These are phyloP conservation scores for Cladosporium sphaerospermum DNA, from an alignment of 2,329 filamentous ascomycete species.

Conservation along the genomic window DNA sequence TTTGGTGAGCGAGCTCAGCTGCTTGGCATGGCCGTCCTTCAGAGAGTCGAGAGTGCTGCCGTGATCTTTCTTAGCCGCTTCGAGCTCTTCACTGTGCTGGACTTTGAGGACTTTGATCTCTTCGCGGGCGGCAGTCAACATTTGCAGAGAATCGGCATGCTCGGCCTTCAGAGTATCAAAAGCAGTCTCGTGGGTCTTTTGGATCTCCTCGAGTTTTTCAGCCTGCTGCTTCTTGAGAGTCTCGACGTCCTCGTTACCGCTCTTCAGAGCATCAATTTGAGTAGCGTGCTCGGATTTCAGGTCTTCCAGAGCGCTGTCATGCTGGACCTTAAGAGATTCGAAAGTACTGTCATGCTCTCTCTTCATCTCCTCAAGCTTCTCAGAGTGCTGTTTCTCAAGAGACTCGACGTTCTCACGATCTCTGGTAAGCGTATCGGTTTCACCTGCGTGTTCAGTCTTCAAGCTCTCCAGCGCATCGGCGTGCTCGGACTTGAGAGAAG, in stretches of 20 bases:
- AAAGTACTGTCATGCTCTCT: constrained; percentile 14
- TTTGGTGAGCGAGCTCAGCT: constrained; percentile 5
- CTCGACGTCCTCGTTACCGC: not conserved
- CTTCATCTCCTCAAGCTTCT: constrained; percentile 7
- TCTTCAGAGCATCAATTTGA: constrained; percentile 2
- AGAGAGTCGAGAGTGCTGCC: not conserved
- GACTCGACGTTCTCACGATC: constrained; percentile 12
- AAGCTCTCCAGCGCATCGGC: not conserved
- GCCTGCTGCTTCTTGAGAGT: constrained; percentile 18
- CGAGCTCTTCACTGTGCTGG: not conserved
- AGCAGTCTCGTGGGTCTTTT: constrained; percentile 2
- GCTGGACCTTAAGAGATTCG: constrained; percentile 7
- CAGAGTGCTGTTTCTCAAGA: constrained; percentile 18
- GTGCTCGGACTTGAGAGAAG: not conserved
- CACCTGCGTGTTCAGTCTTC: not conserved
- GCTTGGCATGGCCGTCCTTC: not conserved
- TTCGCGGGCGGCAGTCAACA: not conserved
- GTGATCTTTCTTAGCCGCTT: not conserved
- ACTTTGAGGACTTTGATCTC: not conserved
- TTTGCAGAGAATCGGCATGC: constrained; percentile 9
- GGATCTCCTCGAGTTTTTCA: not conserved
- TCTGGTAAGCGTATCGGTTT: not conserved
- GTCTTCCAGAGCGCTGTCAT: constrained; percentile 7
- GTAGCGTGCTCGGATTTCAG: constrained; percentile 9
- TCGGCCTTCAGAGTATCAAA: constrained; percentile 19